phyloP scores from a whole-genome alignment of 441 rosid genomes.

The Populus hybrid region DNA sequence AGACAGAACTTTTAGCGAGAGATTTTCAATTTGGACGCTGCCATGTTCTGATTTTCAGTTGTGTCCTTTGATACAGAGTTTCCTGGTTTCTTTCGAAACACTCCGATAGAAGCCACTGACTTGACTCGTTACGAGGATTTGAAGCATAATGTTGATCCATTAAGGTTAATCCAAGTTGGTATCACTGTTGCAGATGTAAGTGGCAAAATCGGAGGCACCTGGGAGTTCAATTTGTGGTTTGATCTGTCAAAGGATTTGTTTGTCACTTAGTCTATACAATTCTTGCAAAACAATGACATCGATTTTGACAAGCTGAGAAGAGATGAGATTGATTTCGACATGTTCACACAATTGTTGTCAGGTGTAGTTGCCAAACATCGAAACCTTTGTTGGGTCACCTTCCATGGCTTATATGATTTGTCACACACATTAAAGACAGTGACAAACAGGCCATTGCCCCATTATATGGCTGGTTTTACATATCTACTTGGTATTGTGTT shows the following conservation, averaged over 20 bases:
- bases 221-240: not conserved
- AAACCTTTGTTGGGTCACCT: not conserved
- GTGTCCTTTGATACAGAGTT: no score
- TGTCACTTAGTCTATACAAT: not conserved
- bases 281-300: not conserved
- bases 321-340: not conserved
- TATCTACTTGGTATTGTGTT: not conserved
- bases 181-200: not conserved
- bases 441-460: not conserved
- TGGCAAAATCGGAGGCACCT: not conserved
- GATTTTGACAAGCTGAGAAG: not conserved
- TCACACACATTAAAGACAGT: not conserved
- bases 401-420: not conserved
- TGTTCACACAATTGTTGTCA: not conserved
- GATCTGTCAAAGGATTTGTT: not conserved
- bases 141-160: no score
- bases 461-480: not conserved
- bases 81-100: no score
- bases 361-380: not conserved
- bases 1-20: no score
- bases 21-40: no score
- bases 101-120: no score
- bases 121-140: no score
- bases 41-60: no score
- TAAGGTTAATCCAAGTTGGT: no score